These are phyloP conservation scores for Anisodus tanguticus DNA, from an alignment of 257 asterid species.

Conservation along the genomic window DNA sequence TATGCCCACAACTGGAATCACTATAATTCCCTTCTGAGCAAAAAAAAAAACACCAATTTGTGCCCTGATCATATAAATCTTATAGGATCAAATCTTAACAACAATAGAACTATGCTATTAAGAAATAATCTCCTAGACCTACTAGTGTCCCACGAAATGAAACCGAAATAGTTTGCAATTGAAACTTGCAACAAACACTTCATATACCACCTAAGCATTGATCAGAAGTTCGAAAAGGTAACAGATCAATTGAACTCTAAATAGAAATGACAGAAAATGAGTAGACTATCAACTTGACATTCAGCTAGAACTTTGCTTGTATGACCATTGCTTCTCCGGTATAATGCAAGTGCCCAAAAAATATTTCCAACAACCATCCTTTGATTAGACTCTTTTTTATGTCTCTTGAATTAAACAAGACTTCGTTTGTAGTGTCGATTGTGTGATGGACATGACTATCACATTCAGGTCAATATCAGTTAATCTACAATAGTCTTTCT, in stretches of 20 bases:
- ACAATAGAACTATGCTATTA: not conserved
- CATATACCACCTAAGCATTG: not conserved
- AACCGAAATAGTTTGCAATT: not conserved
- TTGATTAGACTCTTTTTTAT: not conserved
- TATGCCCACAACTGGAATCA: conserved; percentile 80
- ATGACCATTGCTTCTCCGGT: not conserved
- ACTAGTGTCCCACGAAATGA: not conserved
- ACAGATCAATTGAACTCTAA: not conserved
- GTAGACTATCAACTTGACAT: not conserved
- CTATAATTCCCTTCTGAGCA: conserved; percentile 55
- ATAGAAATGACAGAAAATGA: not conserved
- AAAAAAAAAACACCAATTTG: not conserved
- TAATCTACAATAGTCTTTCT: not conserved
- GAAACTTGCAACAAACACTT: not conserved
- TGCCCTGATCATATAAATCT: not conserved
- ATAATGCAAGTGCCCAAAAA: not conserved
- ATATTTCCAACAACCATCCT: not conserved
- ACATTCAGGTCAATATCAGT: not conserved
- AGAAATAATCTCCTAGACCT: not conserved
- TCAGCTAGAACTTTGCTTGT: not conserved
- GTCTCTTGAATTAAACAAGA: not conserved
- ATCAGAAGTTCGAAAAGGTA: not conserved
- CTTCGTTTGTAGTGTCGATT: not conserved
- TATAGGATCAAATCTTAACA: not conserved
- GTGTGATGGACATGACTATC: not conserved